A percentile compares a stretch with the other conserved stretches of the same genome.
Conservation (phyloP, 768 basidiomycete genomes). For the Auricularia cornea region DNA sequence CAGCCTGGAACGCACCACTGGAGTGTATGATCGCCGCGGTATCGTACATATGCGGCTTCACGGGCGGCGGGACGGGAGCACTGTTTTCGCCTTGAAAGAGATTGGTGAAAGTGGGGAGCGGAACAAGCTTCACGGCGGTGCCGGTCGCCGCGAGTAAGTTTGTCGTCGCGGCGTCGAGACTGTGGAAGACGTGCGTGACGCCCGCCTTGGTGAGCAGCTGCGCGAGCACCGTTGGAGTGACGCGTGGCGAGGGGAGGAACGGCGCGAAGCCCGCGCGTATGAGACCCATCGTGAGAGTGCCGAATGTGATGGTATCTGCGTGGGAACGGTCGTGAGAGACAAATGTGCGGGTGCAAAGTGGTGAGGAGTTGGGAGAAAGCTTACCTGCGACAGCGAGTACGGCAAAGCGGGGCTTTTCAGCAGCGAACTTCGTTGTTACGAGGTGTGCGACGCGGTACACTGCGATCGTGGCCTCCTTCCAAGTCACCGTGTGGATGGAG, state of each 20-base stretch:
- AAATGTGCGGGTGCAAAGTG: too few relatives aligned
- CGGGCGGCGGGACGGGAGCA: slow-evolving; percentile 10
- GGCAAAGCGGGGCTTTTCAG: slow-evolving; percentile 1
- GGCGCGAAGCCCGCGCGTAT: slow-evolving; percentile 14
- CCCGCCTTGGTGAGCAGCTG: slow-evolving; percentile 32
- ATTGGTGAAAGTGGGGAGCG: slow-evolving; percentile 16
- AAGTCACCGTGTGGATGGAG: background rate
- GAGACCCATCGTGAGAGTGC: slow-evolving; percentile 7
- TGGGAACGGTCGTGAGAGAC: too few relatives aligned
- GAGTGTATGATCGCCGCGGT: slow-evolving; percentile 20
- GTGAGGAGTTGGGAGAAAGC: too few relatives aligned
- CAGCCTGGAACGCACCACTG: slow-evolving; percentile 13
- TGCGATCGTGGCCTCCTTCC: background rate
- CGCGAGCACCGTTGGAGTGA: slow-evolving; percentile 38
- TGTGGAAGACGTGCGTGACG: slow-evolving; percentile 20
- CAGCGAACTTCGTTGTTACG: background rate
- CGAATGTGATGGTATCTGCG: slow-evolving; percentile 23
- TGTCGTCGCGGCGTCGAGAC: background rate
- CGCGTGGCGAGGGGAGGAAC: slow-evolving; percentile 34
- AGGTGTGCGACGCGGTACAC: background rate
- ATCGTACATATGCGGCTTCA: slow-evolving; percentile 10
- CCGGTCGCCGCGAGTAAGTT: background rate
- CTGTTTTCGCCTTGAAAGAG: slow-evolving; percentile 8
- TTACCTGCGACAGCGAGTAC: slow-evolving; percentile 5
- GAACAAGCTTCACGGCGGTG: background rate